Evolutionary conservation across 768 basidiomycete genomes (phyloP).

Genomic region (Serendipita sp.): DNA sequence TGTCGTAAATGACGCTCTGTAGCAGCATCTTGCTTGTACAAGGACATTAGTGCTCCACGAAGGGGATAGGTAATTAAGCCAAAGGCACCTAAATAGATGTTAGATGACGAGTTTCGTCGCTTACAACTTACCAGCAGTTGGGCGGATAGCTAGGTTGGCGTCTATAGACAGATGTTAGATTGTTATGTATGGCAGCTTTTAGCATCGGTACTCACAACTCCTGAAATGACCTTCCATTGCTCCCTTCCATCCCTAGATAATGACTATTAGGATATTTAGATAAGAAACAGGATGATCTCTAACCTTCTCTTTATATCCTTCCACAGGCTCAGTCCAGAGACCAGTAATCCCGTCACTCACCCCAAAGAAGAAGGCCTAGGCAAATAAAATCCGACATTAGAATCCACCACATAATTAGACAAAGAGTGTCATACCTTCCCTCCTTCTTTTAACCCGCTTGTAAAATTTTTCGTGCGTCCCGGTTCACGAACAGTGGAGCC

Average conservation of each 20-base stretch:
- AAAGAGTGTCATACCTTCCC: slow-evolving; percentile 23
- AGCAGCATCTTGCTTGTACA: slow-evolving; percentile 22
- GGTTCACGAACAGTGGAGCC: slow-evolving; percentile 26
- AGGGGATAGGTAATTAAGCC: slow-evolving; percentile 22
- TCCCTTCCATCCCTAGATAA: slow-evolving; percentile 20
- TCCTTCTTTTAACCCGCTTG: slow-evolving; percentile 30
- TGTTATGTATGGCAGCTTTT: not conserved
- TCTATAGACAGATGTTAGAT: slow-evolving; percentile 11
- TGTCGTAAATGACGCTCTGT: slow-evolving; percentile 19
- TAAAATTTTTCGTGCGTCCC: slow-evolving; percentile 27
- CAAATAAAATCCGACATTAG: not conserved
- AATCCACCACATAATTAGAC: not conserved
- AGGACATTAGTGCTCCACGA: slow-evolving; percentile 24
- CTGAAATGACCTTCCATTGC: slow-evolving; percentile 22
- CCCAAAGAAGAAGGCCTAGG: slow-evolving; percentile 19
- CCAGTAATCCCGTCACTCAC: slow-evolving; percentile 27
- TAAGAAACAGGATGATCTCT: not conserved
- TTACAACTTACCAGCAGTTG: slow-evolving; percentile 14
- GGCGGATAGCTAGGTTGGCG: slow-evolving; percentile 20
- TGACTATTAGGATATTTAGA: not conserved
- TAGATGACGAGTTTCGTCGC: not conserved
- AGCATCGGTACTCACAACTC: slow-evolving; percentile 17
- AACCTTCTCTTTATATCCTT: slow-evolving; percentile 25
- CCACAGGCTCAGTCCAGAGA: slow-evolving; percentile 23
- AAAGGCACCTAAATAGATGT: slow-evolving; percentile 5